Evolutionary conservation across 768 basidiomycete species (phyloP).

Genomic region (Mrakia gelida): DNA sequence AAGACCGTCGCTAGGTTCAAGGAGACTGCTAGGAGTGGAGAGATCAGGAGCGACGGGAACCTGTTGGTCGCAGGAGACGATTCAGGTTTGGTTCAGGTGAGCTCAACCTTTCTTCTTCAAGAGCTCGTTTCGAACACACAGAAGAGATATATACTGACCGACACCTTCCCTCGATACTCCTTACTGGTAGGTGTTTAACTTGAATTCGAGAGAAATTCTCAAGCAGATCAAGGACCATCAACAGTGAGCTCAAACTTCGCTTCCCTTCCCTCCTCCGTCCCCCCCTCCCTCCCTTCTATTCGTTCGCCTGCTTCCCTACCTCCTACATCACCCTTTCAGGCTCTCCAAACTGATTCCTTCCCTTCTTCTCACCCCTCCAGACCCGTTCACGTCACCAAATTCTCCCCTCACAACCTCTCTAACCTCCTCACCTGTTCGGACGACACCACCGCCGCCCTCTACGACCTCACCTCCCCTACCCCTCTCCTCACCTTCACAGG

Average conservation of each 20-base stretch:
- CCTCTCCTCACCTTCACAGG: slow-evolving; percentile 75
- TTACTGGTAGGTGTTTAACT: slow-evolving; percentile 71
- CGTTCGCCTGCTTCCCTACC: background rate
- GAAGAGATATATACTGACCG: background rate
- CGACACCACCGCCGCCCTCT: slow-evolving; percentile 86
- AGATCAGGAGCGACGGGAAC: slow-evolving; percentile 88
- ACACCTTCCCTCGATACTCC: background rate
- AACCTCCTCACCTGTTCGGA: slow-evolving; percentile 92
- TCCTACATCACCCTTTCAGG: background rate
- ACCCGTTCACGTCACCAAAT: slow-evolving; percentile 90
- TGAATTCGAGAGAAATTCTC: slow-evolving; percentile 86
- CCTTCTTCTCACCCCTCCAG: slow-evolving; percentile 34
- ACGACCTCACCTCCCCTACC: slow-evolving; percentile 61
- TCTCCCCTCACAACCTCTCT: slow-evolving; percentile 69
- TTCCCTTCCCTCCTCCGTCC: background rate
- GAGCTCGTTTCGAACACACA: background rate
- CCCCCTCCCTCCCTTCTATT: background rate
- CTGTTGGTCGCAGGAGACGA: slow-evolving; percentile 93
- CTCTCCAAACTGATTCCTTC: background rate
- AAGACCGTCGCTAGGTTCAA: slow-evolving; percentile 97
- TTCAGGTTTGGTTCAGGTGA: slow-evolving; percentile 74
- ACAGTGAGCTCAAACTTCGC: slow-evolving; percentile 51
- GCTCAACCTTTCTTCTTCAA: too few species aligned
- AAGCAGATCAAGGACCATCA: slow-evolving; percentile 89
- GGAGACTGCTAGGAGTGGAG: slow-evolving; percentile 84